phyloP scores from a whole-genome alignment of 2,329 filamentous ascomycete species.

The Cladophialophora carrionii region DNA sequence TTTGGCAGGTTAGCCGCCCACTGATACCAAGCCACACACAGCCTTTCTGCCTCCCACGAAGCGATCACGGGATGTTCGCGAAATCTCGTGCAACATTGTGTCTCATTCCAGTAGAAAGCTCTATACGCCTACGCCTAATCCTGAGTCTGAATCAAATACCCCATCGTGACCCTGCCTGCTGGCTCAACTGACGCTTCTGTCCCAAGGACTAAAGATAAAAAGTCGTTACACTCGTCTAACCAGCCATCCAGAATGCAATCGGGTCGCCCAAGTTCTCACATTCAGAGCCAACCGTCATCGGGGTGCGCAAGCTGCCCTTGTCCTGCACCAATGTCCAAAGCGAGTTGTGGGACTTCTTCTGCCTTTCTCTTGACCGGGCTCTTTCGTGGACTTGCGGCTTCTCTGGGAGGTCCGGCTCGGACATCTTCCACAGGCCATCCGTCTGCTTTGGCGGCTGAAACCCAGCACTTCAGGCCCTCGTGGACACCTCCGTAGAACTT shows the following conservation, averaged over 20 bases:
- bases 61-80: not conserved
- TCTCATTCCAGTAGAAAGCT: conserved; percentile 7
- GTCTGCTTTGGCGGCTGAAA: conserved; percentile 82
- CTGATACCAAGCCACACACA: too few species aligned
- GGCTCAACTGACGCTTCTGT: not conserved
- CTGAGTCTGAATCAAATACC: not conserved
- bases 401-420: conserved; percentile 56
- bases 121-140: conserved; percentile 8
- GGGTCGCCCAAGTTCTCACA: not conserved
- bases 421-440: conserved; percentile 84
- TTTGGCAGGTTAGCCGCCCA: not conserved
- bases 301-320: conserved; percentile 18
- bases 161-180: conserved; percentile 1
- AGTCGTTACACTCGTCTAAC: conserved; percentile 20
- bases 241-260: not conserved
- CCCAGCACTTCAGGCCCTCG: conserved; percentile 85
- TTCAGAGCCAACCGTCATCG: conserved; percentile 36
- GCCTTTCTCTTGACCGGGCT: conserved; percentile 56
- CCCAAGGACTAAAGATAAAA: conserved; percentile 2
- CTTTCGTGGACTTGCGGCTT: conserved; percentile 47
- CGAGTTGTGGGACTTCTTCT: conserved; percentile 61
- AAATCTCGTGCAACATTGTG: not conserved
- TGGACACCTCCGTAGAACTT: conserved; percentile 96
- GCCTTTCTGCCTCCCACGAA: not conserved
- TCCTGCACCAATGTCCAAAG: conserved; percentile 49